Evolutionary conservation across 176 grass and related monocot genomes (phyloP), one percentile per base, ranked within the genome.

Genomic region (Oryza nivara): DNA sequence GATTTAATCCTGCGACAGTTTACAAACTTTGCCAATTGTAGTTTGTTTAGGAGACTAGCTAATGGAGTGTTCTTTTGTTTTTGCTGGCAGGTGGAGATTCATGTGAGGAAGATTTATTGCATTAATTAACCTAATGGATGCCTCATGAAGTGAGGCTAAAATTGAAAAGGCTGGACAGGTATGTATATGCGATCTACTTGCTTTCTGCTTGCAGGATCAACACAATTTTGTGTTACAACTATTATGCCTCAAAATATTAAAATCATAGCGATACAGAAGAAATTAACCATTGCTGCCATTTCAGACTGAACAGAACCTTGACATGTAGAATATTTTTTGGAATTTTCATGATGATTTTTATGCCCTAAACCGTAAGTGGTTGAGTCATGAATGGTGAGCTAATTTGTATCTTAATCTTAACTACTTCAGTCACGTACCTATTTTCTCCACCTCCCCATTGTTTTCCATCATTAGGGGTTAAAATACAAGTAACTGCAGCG

Each of bases 111-210:
- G 72, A 79, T 97, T 11, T 92, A 92, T 71, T 97, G 95, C 83
- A 83, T 94, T 56, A 97, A 92, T 94, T 72, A 97, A 94, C 54
- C 84, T 97, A 40, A 92, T 94, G 46, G 92, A 97, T 84, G 92
- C 92, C 9, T 66, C 95, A 36, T 63, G 95, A 22, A 97, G 92
- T 30, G 95, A 91, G 68, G 86, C 70, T 3, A 92, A 97, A 36
- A 91, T 94, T 52, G 84, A 92, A 75, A 94, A 88, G 73, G 95
- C 92, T 16, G 95, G 91, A 70, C 85, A 72, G 35, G 93, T 91
- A 88, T 75, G 87, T 14, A 16, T 66, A 1, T 49, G 11, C 9
- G 1, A 11, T 54, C 38, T 13, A 11, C 35, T n/a, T 43, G 43
- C 17, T 68, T 54, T 75, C 23, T 65, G 8, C 72, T 81, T 28